Evolutionary conservation across 1,284 basidiomycete species (phyloP).

Genomic region (Ceratobasidium sp.): DNA sequence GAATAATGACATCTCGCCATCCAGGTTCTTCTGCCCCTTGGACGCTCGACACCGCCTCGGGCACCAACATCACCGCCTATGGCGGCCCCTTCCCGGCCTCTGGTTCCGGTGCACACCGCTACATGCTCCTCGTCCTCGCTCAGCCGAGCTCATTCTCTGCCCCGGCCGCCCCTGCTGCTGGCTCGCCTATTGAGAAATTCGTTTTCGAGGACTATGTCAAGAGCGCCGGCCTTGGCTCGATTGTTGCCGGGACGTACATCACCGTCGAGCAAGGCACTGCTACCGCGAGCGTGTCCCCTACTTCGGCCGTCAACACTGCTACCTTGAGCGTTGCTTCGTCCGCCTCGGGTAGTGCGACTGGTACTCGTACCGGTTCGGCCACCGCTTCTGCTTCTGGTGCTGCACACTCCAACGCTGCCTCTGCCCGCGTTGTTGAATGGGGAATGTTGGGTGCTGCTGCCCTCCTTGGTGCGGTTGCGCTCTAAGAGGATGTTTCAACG

Average conservation of each 20-base stretch:
- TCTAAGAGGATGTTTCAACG: conserved; percentile 12
- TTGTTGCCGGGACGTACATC: conserved; percentile 77
- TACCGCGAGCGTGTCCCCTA: conserved; percentile 64
- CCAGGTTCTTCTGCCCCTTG: conserved; percentile 52
- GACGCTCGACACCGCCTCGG: conserved; percentile 62
- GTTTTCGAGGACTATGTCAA: conserved; percentile 65
- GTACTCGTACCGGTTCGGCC: conserved; percentile 47
- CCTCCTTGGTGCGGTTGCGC: conserved; percentile 36
- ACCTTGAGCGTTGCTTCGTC: conserved; percentile 59
- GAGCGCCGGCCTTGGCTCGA: conserved; percentile 64
- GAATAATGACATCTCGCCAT: conserved; percentile 14
- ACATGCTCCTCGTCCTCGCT: conserved; percentile 49
- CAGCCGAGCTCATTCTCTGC: conserved; percentile 48
- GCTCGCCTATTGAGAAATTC: conserved; percentile 55
- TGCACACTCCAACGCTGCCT: conserved; percentile 50
- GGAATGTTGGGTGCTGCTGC: conserved; percentile 43
- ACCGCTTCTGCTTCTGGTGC: conserved; percentile 54
- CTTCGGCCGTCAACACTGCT: conserved; percentile 70
- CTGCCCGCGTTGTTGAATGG: conserved; percentile 48
- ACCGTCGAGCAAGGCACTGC: conserved; percentile 75
- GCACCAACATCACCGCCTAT: conserved; percentile 72
- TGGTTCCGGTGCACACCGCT: conserved; percentile 78
- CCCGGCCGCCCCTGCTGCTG: conserved; percentile 41
- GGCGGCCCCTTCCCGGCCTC: conserved; percentile 75
- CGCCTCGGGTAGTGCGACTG: conserved; percentile 47